Base-by-base conservation (phyloP, 108 stramenopile genomes). In the Schizochytrium sp. region DNA sequence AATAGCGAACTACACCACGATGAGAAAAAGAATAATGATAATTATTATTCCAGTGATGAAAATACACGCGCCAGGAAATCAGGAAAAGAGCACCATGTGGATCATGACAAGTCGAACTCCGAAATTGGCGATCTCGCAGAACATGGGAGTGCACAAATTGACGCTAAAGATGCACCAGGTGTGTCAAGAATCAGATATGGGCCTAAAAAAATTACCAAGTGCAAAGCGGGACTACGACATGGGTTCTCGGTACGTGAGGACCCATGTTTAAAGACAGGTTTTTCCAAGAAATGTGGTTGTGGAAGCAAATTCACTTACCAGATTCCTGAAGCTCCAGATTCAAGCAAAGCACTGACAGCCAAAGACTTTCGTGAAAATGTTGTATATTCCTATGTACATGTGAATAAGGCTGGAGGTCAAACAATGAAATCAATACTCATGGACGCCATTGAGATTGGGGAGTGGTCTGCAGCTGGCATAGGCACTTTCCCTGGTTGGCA, bases 331-430 rank as follows among this genome's bases (percentile, higher is more conserved):
- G 12, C 64, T 1, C 28, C 59, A 17, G 2, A n/a, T n/a, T 28
- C 28, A 28, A 60, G 44, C 5, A 38, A 55, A 13, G 17, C 45
- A 13, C 3, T 83, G 38, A 83, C 50, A 49, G 15, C 10, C 1
- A 42, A 5, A 7, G 50, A 83, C 10, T n/a, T 83, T 42, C 76
- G 28, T n/a, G 76, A 83, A 10, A 53, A 83, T 1, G 2, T 40
- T 38, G 53, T 83, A n/a, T 55, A 55, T 10, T n/a, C 53, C 38
- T 83, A 55, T 40, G 28, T 83, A 13, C 76, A 83, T 53, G 76
- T 83, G 17, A 83, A 83, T 2, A 83, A 83, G 28, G 76, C 76
- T 7, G 76, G 76, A 13, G 76, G 76, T 5, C 76, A 83, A 53
- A 83, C 76, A 7, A 40, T 83, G 5, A 83, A 83, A 53, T 55